phyloP scores from a whole-genome alignment of 2,329 filamentous ascomycete genomes.

The Beauveria brongniartii region DNA sequence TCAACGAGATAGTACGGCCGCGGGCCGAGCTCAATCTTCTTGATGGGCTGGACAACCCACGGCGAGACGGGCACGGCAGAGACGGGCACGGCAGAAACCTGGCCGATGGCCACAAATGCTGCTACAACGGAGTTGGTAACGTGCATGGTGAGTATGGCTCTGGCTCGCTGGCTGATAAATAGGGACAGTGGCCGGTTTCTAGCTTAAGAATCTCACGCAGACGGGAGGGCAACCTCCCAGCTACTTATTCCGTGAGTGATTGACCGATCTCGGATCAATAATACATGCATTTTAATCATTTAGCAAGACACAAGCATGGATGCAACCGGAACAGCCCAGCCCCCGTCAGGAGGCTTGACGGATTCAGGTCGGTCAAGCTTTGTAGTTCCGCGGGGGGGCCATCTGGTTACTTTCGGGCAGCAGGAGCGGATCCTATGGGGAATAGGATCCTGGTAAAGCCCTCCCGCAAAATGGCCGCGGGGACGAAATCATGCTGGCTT shows the following conservation, averaged over 20 bases:
- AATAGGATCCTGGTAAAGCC: not conserved
- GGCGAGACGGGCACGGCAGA: conserved; percentile 16
- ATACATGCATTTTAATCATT: not conserved
- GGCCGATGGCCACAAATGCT: conserved; percentile 22
- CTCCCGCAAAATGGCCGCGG: no score
- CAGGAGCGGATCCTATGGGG: not conserved
- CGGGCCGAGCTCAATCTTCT: conserved; percentile 50
- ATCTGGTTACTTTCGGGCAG: not conserved
- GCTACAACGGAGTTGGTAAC: conserved; percentile 22
- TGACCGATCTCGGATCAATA: not conserved
- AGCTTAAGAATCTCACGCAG: not conserved
- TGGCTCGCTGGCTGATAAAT: not conserved
- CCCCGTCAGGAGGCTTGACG: not conserved
- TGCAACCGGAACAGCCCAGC: not conserved
- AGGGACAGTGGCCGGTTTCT: not conserved
- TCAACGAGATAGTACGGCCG: conserved; percentile 57
- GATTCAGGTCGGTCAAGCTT: not conserved
- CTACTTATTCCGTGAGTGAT: not conserved
- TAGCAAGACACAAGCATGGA: not conserved
- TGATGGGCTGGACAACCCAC: conserved; percentile 27
- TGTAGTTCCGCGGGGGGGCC: not conserved
- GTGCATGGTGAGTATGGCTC: conserved; percentile 21
- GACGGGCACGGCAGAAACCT: conserved; percentile 16
- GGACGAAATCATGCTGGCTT: no score
- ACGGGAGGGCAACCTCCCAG: not conserved